phyloP scores from a whole-genome alignment of 139 green algal genomes.

The Marvania coccoides region DNA sequence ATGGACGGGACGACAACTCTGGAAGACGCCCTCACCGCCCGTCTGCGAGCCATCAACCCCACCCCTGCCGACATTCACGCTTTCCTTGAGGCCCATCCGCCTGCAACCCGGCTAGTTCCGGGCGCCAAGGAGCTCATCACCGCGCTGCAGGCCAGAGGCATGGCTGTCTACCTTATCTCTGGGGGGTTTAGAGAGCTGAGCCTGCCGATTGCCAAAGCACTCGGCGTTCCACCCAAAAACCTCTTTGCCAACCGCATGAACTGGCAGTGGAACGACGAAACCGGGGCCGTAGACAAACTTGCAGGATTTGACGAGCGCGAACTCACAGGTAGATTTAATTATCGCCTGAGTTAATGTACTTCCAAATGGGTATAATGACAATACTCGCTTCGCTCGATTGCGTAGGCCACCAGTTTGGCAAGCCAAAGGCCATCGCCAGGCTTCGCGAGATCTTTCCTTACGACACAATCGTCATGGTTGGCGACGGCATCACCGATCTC shows the following conservation, averaged over 20 bases:
- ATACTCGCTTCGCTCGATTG: too few relatives aligned
- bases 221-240: slow-evolving; percentile 50
- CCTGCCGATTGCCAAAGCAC: slow-evolving; percentile 47
- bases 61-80: slow-evolving; percentile 47
- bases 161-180: slow-evolving; percentile 67
- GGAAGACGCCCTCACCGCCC: slow-evolving; percentile 43
- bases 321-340: too few relatives aligned
- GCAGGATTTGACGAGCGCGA: slow-evolving; percentile 56
- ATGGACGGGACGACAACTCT: slow-evolving; percentile 62
- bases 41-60: slow-evolving; percentile 55
- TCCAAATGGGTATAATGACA: too few relatives aligned
- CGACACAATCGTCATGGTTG: slow-evolving; percentile 69
- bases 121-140: slow-evolving; percentile 50
- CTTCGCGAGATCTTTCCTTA: slow-evolving; percentile 45
- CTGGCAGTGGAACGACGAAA: slow-evolving; percentile 55
- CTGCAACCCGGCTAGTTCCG: slow-evolving; percentile 28
- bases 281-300: slow-evolving; percentile 29
- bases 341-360: too few relatives aligned
- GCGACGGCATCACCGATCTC: slow-evolving; percentile 61
- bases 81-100: slow-evolving; percentile 46
- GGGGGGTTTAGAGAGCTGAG: slow-evolving; percentile 66
- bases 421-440: slow-evolving; percentile 25
- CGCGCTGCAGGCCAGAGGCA: slow-evolving; percentile 44
- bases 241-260: slow-evolving; percentile 74
- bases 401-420: slow-evolving; percentile 56